A percentile compares a stretch with the other conserved stretches of the same genome.
Evolutionary conservation across 169 alveolate species (phyloP).

Genomic region (Plasmodium yoelii): DNA sequence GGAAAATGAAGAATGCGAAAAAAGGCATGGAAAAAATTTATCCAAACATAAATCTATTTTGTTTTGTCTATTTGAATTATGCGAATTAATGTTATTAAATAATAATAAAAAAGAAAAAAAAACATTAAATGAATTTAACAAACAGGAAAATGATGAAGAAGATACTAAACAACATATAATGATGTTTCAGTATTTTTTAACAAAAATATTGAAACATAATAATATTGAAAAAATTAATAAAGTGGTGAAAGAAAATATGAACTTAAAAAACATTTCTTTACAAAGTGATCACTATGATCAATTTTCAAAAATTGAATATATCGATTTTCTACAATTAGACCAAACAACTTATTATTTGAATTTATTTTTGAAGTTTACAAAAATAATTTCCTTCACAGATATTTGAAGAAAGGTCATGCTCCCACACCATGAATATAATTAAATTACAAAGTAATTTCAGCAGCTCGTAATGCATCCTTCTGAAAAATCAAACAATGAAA

Average conservation of each 20-base stretch:
- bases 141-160: slow-evolving; percentile 46
- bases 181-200: slow-evolving; percentile 38
- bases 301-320: slow-evolving; percentile 24
- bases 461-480: slow-evolving; percentile 74
- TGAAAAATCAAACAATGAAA: slow-evolving; percentile 10
- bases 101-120: slow-evolving; percentile 38
- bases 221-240: slow-evolving; percentile 44
- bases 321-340: slow-evolving; percentile 31
- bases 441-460: slow-evolving; percentile 54
- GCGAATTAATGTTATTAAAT: slow-evolving; percentile 38
- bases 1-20: slow-evolving; percentile 31
- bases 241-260: slow-evolving; percentile 47
- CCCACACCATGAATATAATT: neutral
- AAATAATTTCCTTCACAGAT: slow-evolving; percentile 36
- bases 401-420: neutral
- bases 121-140: slow-evolving; percentile 17
- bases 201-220: slow-evolving; percentile 32
- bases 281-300: neutral
- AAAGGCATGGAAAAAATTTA: slow-evolving; percentile 23
- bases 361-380: slow-evolving; percentile 40
- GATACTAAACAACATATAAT: slow-evolving; percentile 40
- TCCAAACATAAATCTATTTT: slow-evolving; percentile 59
- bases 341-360: slow-evolving; percentile 29
- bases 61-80: slow-evolving; percentile 64
- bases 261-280: slow-evolving; percentile 33